Conservation (phyloP, 352 stramenopile species). For the Blastocystis sp. region DNA sequence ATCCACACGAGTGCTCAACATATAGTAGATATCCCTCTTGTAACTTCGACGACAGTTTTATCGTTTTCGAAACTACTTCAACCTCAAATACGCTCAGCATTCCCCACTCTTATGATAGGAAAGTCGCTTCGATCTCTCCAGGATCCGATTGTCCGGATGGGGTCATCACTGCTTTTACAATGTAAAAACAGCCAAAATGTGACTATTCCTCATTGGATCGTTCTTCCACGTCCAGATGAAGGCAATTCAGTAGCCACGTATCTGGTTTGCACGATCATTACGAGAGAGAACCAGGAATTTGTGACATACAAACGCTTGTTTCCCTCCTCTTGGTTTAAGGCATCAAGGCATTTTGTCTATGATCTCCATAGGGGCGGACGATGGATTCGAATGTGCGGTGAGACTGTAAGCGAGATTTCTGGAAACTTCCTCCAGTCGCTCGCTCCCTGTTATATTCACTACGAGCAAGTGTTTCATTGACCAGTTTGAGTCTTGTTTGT, state of each 20-base stretch:
- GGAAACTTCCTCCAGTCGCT: not conserved
- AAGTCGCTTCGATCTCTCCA: not conserved
- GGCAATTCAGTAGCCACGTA: not conserved
- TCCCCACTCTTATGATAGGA: not conserved
- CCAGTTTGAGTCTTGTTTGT: not conserved
- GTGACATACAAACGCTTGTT: not conserved
- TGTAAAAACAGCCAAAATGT: not conserved
- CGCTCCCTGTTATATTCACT: not conserved
- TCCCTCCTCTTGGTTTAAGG: not conserved
- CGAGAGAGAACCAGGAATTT: not conserved
- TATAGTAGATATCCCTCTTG: not conserved
- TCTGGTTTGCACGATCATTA: not conserved
- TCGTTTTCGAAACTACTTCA: not conserved
- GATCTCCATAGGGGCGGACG: not conserved
- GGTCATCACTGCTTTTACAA: not conserved
- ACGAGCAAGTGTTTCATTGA: constrained; percentile 17
- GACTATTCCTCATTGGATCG: not conserved
- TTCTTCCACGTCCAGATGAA: not conserved
- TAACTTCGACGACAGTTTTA: not conserved
- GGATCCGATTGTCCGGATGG: not conserved
- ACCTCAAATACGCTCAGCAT: not conserved
- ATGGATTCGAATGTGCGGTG: not conserved
- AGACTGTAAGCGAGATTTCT: not conserved
- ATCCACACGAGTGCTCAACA: not conserved
- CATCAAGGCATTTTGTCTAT: not conserved